Evolutionary conservation across 495 filamentous ascomycete species (phyloP), one percentile per base, ranked within the genome.

Genomic region (Lasiosphaeriaceae sp.): DNA sequence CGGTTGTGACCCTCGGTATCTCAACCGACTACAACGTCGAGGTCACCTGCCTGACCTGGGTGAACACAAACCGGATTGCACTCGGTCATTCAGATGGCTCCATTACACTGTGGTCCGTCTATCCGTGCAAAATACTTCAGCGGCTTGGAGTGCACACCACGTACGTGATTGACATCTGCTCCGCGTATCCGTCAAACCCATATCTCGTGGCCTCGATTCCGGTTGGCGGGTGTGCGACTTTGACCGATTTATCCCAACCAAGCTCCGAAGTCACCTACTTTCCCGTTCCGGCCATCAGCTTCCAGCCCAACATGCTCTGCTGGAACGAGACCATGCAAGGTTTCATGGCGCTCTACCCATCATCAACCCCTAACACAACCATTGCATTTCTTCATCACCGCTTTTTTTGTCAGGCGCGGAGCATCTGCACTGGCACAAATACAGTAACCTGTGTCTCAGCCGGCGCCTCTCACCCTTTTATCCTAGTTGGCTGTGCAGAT

Each of bases 41-140:
- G 20, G 73, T 73, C n/a, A 77, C 74, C 29, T 74, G 72, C 62
- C 70, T 80, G 26, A 68, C 74, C 14, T 80, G 77, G 77, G 61
- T 76, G 4, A 77, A 75, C 53, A 69, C 66, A 52, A 80, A 80
- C 60, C 75, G 76, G 14, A 56, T 80, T 44, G 71, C 63, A 19
- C 65, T 78, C 47, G 77, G 71, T 51, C 73, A 77, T 62, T 74
- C 71, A 0, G 77, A 80, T 47, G 77, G 77, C 9, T 77, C 74
- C 17, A 66, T 80, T 37, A 65, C 67, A 11, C 61, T 80, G 12
- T 80, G 76, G 75, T 80, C 76, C n/a, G 22, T 80, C 39, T 70
- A 65, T 22, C 77, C 77, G 9, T 58, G 58, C 26, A 57, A 59
- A 34, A 60, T 75, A 31, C 51, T 80, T 2, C 69, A 70, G 43